These are phyloP conservation scores for Cryptococcus sp. DNA, from an alignment of 1,284 basidiomycete genomes.

Conservation along the genomic window DNA sequence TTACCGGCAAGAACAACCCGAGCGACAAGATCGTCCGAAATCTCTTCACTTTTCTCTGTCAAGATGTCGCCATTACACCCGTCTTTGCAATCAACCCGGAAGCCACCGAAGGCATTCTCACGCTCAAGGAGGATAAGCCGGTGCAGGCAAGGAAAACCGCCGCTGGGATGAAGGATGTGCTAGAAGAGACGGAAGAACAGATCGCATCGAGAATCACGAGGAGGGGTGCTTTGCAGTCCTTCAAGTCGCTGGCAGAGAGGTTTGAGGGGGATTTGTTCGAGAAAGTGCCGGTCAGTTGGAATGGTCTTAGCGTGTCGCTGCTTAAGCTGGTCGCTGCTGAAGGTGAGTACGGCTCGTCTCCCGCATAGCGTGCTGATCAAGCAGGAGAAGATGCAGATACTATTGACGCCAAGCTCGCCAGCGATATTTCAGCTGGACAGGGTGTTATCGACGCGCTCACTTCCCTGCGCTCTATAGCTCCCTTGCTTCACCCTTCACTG, in stretches of 20 bases:
- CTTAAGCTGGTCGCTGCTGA: constrained; percentile 56
- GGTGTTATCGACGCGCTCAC: constrained; percentile 90
- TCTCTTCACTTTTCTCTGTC: constrained; percentile 92
- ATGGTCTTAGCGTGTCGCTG: constrained; percentile 77
- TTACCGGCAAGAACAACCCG: constrained; percentile 54
- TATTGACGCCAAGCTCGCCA: constrained; percentile 14
- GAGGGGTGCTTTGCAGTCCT: constrained; percentile 79
- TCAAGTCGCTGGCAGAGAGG: constrained; percentile 67
- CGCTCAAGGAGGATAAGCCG: constrained; percentile 54
- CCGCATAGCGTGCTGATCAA: not conserved
- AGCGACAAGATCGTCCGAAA: constrained; percentile 97
- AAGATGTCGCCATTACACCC: constrained; percentile 82
- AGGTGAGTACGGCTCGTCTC: not conserved
- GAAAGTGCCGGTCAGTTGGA: constrained; percentile 86
- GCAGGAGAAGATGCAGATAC: constrained; percentile 5
- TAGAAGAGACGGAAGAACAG: constrained; percentile 49
- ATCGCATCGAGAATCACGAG: constrained; percentile 52
- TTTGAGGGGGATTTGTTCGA: constrained; percentile 73
- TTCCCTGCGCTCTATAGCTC: constrained; percentile 74
- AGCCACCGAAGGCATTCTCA: constrained; percentile 68
- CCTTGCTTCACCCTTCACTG: constrained; percentile 66
- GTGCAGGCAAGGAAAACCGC: constrained; percentile 50
- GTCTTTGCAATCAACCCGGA: constrained; percentile 60
- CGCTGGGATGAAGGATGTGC: constrained; percentile 51
- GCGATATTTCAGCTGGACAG: constrained; percentile 57